phyloP scores from a whole-genome alignment of 352 stramenopile species.

The Thalassiosira exigua region DNA sequence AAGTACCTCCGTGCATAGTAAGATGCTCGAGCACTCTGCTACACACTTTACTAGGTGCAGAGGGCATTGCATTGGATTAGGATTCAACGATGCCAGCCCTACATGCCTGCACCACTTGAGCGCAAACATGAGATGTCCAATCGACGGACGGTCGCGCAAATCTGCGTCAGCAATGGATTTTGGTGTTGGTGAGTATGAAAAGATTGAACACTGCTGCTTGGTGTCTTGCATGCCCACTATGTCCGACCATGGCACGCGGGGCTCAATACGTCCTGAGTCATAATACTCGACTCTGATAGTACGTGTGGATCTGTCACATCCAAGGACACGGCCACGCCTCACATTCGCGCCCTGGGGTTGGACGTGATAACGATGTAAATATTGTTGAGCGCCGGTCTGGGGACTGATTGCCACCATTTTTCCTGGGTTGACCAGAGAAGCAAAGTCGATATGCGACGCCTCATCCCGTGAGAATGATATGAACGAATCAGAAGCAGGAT shows the following conservation, averaged over 20 bases:
- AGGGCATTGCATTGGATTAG: constrained; percentile 8
- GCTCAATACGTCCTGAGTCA: constrained; percentile 30
- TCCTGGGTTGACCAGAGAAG: constrained; percentile 58
- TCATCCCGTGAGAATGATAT: constrained; percentile 58
- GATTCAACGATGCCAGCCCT: constrained; percentile 8
- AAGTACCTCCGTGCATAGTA: constrained; percentile 63
- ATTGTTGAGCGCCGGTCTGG: constrained; percentile 20
- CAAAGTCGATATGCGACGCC: constrained; percentile 48
- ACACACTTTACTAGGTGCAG: constrained; percentile 41
- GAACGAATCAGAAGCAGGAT: constrained; percentile 68
- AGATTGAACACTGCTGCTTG: constrained; percentile 41
- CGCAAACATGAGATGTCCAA: constrained; percentile 71
- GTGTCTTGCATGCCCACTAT: constrained; percentile 72
- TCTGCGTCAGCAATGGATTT: constrained; percentile 57
- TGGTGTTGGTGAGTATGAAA: constrained; percentile 46
- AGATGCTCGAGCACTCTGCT: constrained; percentile 54
- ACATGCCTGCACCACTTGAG: constrained; percentile 72
- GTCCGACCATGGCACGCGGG: constrained; percentile 43
- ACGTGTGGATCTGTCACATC: constrained; percentile 55
- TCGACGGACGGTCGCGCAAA: constrained; percentile 18
- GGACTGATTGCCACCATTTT: constrained; percentile 57
- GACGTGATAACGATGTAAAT: constrained; percentile 16
- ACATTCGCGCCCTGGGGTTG: constrained; percentile 12
- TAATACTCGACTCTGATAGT: constrained; percentile 57
- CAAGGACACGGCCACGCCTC: constrained; percentile 54